Conservation (phyloP, 768 basidiomycete species). For the Aureoboletus auriporus region DNA sequence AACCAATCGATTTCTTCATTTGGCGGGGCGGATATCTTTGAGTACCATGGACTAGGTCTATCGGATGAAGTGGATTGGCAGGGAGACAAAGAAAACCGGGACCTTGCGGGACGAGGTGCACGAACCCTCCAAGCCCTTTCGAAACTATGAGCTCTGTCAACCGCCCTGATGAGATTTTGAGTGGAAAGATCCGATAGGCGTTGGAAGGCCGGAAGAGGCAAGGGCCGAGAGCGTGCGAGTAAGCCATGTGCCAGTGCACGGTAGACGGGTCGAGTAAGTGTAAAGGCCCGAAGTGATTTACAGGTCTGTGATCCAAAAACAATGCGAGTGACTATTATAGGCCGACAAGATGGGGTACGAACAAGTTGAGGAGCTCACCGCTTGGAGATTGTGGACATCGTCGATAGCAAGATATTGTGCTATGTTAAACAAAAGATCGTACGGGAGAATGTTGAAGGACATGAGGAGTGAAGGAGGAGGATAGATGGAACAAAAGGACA, state of each 20-base stretch:
- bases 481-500: not conserved
- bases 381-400: slow-evolving; percentile 59
- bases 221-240: slow-evolving; percentile 60
- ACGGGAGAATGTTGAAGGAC: slow-evolving; percentile 49
- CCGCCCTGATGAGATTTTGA: slow-evolving; percentile 54
- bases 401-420: slow-evolving; percentile 55
- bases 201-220: slow-evolving; percentile 68
- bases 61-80: slow-evolving; percentile 26
- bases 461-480: slow-evolving; percentile 8
- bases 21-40: slow-evolving; percentile 61
- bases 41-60: slow-evolving; percentile 49
- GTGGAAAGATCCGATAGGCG: slow-evolving; percentile 63
- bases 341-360: not conserved
- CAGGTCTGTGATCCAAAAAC: slow-evolving; percentile 44
- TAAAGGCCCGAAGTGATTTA: slow-evolving; percentile 55
- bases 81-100: slow-evolving; percentile 26
- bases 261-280: slow-evolving; percentile 64
- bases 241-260: slow-evolving; percentile 59
- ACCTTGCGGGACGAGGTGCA: slow-evolving; percentile 47
- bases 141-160: slow-evolving; percentile 58
- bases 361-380: slow-evolving; percentile 40
- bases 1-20: slow-evolving; percentile 73
- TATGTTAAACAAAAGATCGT: slow-evolving; percentile 69
- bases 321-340: not conserved
- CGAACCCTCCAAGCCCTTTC: slow-evolving; percentile 61